Evolutionary conservation across 371 early-diverging fungal species (phyloP), one percentile per base, ranked within the genome.

Genomic region (Actinomortierella ambigua): DNA sequence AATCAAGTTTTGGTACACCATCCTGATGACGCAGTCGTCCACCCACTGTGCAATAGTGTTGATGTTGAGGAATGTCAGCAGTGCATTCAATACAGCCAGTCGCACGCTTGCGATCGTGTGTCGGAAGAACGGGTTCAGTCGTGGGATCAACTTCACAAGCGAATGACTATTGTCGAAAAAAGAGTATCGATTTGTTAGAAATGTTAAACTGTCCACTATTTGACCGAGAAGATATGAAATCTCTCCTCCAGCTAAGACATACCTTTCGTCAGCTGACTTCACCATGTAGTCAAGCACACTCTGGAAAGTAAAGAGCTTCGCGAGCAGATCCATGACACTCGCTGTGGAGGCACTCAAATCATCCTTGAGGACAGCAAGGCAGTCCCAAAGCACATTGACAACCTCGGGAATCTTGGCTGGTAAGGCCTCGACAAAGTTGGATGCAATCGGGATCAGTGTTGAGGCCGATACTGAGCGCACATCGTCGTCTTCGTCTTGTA

Each of bases 301-400:
- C 13, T 82, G 82, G 40, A 81, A 85, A 24, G 81, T 84, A 68
- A 95, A 88, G 66, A 98, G 82, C 50, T 90, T 85, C 0, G 97
- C 93, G 54, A 96, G 84, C 40, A 98, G 82, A 55, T 94, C 96
- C 96, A 97, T 95, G 13, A 97, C 93, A 29, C 90, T 90, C 0
- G 91, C 93, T 0, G 95, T 97, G 0, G 97, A 95, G 0, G 97
- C 90, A 1, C 96, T 93, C 66, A 97, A 78, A 68, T 97, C 98
- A 61, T 97, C 98, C 60, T 88, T 89, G 23, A 91, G 61, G 51
- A 89, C 90, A 9, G 79, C 89, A 42, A 98, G 75, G 62, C 92
- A 93, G 50, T 91, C 88, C 95, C 95, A 96, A 3, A 97, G 82
- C 9, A 90, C 89, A 13, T 78, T 77, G 22, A 96, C 84, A 8